Conservation (phyloP, 2,329 filamentous ascomycete species). For the Apiospora hydei region DNA sequence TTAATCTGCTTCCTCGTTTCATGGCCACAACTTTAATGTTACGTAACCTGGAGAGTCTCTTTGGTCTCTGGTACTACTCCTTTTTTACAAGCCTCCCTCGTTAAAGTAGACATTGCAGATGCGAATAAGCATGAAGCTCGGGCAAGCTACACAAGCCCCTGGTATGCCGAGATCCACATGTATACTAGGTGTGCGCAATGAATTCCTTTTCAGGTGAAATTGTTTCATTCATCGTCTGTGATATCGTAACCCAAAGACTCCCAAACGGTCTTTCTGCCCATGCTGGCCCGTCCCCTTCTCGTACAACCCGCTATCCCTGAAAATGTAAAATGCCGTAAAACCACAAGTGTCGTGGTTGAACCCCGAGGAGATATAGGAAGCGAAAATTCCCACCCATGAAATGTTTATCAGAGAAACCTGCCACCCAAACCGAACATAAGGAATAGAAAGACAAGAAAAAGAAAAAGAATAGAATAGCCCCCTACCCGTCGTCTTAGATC, state of each 20-base stretch:
- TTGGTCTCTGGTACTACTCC: no score
- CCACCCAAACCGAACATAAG: not conserved
- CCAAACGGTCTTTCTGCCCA: not conserved
- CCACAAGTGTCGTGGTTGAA: not conserved
- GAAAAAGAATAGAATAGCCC: not conserved
- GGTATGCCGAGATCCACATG: not conserved
- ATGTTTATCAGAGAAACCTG: not conserved
- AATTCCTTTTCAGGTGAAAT: not conserved
- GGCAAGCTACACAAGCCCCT: not conserved
- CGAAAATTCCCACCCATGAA: not conserved
- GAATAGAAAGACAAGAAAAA: not conserved
- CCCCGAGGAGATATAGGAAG: not conserved
- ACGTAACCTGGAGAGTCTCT: no score
- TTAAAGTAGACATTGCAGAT: no score
- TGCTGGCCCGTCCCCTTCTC: not conserved
- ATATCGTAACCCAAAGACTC: not conserved
- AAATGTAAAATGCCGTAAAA: not conserved
- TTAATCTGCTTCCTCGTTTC: no score
- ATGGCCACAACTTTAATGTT: no score
- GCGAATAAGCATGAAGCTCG: not conserved
- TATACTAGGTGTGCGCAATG: not conserved
- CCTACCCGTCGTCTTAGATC: constrained; percentile 11
- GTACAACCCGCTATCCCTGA: not conserved
- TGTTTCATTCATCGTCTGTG: no score
- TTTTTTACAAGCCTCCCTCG: no score